Evolutionary conservation across 352 stramenopile genomes (phyloP).

Genomic region (Pythium sukuiense): DNA sequence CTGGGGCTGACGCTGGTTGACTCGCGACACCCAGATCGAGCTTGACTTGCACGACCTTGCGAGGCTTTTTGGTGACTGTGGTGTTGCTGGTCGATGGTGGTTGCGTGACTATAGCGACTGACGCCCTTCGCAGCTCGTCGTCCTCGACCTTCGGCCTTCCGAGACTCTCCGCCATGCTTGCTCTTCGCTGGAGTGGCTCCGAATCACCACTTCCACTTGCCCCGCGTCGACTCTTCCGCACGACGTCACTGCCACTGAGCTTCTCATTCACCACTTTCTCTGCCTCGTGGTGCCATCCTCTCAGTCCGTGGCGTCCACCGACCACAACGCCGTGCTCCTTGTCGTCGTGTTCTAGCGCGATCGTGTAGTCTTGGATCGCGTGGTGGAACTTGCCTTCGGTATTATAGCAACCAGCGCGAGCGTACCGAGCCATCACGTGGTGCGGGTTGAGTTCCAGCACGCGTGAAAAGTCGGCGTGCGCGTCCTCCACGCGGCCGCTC

Average conservation of each 20-base stretch:
- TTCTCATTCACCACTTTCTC: background rate
- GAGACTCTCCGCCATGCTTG: background rate
- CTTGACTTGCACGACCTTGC: slow-evolving; percentile 47
- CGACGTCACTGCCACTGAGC: background rate
- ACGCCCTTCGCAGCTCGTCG: background rate
- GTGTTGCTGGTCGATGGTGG: background rate
- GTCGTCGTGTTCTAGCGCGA: slow-evolving; percentile 68
- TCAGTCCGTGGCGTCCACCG: background rate
- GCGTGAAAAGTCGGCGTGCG: slow-evolving; percentile 61
- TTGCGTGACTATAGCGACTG: background rate
- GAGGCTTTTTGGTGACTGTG: slow-evolving; percentile 25
- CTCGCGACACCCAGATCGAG: slow-evolving; percentile 11
- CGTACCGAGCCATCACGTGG: slow-evolving; percentile 81
- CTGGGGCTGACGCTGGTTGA: background rate
- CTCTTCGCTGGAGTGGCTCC: too few species aligned
- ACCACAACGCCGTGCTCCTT: slow-evolving; percentile 27
- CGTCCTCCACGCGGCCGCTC: slow-evolving; percentile 43
- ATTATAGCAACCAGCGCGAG: slow-evolving; percentile 68
- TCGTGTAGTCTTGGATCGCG: slow-evolving; percentile 76
- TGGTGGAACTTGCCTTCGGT: slow-evolving; percentile 66
- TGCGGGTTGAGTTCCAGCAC: slow-evolving; percentile 68
- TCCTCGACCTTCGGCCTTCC: background rate
- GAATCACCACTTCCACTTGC: too few species aligned
- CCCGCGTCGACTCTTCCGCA: background rate
- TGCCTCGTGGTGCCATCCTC: background rate